Conservation (phyloP, 305 asterid genomes). For the Salvia sclarea region DNA sequence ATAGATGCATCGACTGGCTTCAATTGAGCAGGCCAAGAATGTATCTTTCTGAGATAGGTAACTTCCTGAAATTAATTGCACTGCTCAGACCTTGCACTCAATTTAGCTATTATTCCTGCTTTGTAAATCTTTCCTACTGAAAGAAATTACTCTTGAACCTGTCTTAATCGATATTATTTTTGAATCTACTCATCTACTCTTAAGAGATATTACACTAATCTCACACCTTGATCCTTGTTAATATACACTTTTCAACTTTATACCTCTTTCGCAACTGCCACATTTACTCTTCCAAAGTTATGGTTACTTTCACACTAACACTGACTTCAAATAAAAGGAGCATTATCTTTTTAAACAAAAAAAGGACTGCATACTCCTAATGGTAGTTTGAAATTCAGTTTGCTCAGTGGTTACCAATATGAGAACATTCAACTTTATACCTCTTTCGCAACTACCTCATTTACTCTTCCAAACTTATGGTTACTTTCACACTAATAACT, state of each 20-base stretch:
- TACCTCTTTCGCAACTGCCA: conserved; percentile 3
- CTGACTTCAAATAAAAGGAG: background rate
- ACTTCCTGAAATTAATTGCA: background rate
- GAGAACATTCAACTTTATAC: conserved; percentile 13
- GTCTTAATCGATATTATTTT: no score
- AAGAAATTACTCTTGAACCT: no score
- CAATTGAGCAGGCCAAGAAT: background rate
- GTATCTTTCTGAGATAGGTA: background rate
- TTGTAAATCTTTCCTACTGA: conserved; percentile 10
- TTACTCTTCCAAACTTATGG: background rate
- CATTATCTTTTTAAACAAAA: background rate
- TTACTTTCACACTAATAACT: conserved; percentile 18
- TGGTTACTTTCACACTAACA: conserved; percentile 18
- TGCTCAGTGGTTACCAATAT: no score
- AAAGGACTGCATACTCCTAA: no score
- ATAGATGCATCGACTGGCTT: background rate
- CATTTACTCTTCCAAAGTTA: conserved; percentile 3
- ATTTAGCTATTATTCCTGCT: background rate
- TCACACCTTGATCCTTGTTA: background rate
- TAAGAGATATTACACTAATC: background rate
- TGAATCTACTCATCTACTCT: background rate
- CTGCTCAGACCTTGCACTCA: background rate
- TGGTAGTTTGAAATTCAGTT: no score
- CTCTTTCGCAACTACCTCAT: conserved; percentile 13
- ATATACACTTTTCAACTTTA: background rate